phyloP scores from a whole-genome alignment of 2,329 filamentous ascomycete species.

The Fusarium coffeatum region DNA sequence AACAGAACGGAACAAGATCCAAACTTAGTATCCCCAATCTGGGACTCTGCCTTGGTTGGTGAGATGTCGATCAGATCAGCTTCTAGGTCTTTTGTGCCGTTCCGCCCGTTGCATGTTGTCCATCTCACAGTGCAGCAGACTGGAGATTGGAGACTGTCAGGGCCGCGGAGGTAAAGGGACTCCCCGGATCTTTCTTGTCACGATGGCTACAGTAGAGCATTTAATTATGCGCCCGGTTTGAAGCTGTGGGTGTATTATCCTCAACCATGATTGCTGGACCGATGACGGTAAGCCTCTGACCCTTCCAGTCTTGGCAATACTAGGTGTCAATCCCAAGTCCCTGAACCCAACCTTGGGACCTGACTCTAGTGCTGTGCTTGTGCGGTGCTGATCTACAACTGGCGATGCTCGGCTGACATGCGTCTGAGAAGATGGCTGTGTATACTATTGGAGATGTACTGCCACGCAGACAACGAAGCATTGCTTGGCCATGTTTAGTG shows the following conservation, averaged over 20 bases:
- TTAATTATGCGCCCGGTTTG: conserved; percentile 15
- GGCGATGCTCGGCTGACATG: conserved; percentile 41
- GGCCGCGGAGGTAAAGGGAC: neutral
- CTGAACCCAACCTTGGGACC: conserved; percentile 35
- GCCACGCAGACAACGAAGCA: neutral
- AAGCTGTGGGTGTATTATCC: conserved; percentile 12
- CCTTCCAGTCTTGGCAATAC: conserved; percentile 33
- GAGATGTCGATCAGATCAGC: conserved; percentile 22
- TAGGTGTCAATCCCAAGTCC: conserved; percentile 37
- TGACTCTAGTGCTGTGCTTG: conserved; percentile 30
- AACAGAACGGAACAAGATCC: conserved; percentile 12
- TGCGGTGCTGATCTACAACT: conserved; percentile 32
- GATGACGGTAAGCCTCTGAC: conserved; percentile 37
- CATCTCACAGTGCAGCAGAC: neutral
- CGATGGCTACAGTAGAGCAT: neutral
- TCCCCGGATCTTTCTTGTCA: conserved; percentile 34
- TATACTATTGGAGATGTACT: neutral
- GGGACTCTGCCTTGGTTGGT: conserved; percentile 33
- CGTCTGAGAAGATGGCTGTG: conserved; percentile 33
- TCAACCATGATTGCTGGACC: conserved; percentile 24
- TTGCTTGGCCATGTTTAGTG: conserved; percentile 4
- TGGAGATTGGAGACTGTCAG: conserved; percentile 4
- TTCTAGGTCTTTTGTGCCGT: neutral
- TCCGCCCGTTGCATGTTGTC: neutral
- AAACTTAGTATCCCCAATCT: conserved; percentile 13